Conservation (phyloP, 2,329 filamentous ascomycete species). For the Xylariomycetidae sp. region DNA sequence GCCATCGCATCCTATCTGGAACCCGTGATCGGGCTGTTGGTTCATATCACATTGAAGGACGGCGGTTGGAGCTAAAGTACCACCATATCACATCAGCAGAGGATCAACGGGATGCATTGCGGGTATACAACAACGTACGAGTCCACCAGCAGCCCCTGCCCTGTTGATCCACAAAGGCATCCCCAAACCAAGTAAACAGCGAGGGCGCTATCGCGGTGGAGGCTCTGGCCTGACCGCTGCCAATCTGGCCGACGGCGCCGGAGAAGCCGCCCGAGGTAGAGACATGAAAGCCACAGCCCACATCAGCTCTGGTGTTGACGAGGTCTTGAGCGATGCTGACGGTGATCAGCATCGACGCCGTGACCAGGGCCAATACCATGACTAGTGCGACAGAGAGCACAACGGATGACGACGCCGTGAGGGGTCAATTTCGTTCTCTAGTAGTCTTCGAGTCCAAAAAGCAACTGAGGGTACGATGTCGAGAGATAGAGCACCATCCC, state of each 20-base stretch:
- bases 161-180: constrained; percentile 50
- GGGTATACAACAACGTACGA: constrained; percentile 29
- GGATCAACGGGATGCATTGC: background rate
- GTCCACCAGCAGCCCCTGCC: constrained; percentile 62
- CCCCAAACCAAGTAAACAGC: constrained; percentile 50
- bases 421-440: too few relatives aligned
- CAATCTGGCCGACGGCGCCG: constrained; percentile 55
- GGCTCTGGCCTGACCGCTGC: constrained; percentile 58
- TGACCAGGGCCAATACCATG: too few relatives aligned
- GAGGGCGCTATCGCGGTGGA: constrained; percentile 42
- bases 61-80: constrained; percentile 42
- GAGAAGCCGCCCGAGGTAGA: constrained; percentile 42
- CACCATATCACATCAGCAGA: background rate
- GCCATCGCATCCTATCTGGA: constrained; percentile 50
- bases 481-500: too few relatives aligned
- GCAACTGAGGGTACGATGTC: too few relatives aligned
- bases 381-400: too few relatives aligned
- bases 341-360: too few relatives aligned
- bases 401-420: too few relatives aligned
- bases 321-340: too few relatives aligned
- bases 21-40: constrained; percentile 47
- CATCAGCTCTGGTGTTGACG: too few relatives aligned
- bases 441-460: too few relatives aligned
- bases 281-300: constrained; percentile 49
- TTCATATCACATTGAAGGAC: constrained; percentile 59